Evolutionary conservation across 2,329 filamentous ascomycete genomes (phyloP).

Genomic region (Huntiella moniliformis): DNA sequence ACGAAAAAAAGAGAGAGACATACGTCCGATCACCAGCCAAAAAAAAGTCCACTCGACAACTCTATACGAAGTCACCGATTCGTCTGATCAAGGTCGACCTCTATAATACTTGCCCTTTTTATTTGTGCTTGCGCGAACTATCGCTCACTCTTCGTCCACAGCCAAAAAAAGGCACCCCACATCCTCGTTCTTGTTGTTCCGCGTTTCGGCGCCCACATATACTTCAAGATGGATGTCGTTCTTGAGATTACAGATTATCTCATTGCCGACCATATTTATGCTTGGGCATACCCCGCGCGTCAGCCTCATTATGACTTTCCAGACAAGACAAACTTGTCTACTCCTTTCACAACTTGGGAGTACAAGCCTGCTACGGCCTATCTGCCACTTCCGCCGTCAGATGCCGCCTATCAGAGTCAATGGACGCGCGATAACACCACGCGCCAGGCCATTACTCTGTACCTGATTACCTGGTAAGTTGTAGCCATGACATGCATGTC

Average conservation of each 20-base stretch:
- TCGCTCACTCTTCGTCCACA: too few relatives aligned
- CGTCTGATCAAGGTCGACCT: too few relatives aligned
- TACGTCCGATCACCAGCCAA: too few relatives aligned
- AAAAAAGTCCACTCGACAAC: too few relatives aligned
- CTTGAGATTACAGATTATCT: slow-evolving; percentile 73
- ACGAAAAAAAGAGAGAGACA: neutral
- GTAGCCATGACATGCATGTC: neutral
- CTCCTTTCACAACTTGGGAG: slow-evolving; percentile 44
- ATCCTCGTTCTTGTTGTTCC: neutral
- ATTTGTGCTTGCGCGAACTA: too few relatives aligned
- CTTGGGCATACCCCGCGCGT: slow-evolving; percentile 44
- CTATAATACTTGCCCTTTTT: too few relatives aligned
- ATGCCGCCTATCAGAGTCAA: slow-evolving; percentile 61
- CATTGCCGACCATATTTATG: slow-evolving; percentile 63
- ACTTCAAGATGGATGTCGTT: slow-evolving; percentile 64
- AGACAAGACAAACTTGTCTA: slow-evolving; percentile 28
- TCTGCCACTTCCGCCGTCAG: slow-evolving; percentile 48
- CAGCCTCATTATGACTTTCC: slow-evolving; percentile 34
- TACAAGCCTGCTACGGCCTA: slow-evolving; percentile 58
- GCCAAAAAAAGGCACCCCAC: neutral
- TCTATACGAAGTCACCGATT: too few relatives aligned
- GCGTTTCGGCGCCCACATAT: neutral
- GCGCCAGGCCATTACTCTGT: slow-evolving; percentile 59
- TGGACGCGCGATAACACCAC: slow-evolving; percentile 60
- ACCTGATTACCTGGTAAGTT: slow-evolving; percentile 67